Evolutionary conservation across 257 asterid species (phyloP).

Genomic region (Nicotiana attenuata): DNA sequence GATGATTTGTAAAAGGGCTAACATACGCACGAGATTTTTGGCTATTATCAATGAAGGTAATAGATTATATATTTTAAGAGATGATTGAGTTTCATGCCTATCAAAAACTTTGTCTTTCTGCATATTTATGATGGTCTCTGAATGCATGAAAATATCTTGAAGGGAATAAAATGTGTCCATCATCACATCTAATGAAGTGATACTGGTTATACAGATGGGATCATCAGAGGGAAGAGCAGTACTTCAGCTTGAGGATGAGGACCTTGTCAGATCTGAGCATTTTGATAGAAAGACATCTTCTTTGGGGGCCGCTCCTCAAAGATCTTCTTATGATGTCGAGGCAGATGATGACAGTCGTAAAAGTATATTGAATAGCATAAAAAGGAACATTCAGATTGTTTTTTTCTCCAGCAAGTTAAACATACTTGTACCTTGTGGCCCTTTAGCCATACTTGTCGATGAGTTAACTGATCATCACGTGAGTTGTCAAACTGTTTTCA

Average conservation of each 20-base stretch:
- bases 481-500: constrained; percentile 21
- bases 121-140: background rate
- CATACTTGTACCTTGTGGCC: constrained; percentile 54
- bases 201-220: constrained; percentile 48
- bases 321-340: constrained; percentile 22
- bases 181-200: constrained; percentile 13
- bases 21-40: no score
- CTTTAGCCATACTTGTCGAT: constrained; percentile 48
- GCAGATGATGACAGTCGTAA: constrained; percentile 26
- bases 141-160: background rate
- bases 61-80: no score
- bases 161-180: background rate
- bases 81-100: background rate
- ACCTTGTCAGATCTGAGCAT: constrained; percentile 31
- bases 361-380: constrained; percentile 21
- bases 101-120: background rate
- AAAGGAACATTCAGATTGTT: constrained; percentile 38
- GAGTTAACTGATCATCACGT: constrained; percentile 47
- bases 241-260: constrained; percentile 42
- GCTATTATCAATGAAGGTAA: no score
- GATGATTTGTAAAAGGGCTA: no score
- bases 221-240: constrained; percentile 43
- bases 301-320: constrained; percentile 28
- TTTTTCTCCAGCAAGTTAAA: constrained; percentile 55
- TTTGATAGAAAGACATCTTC: constrained; percentile 31